These are phyloP conservation scores for Chlorella sp. DNA, from an alignment of 139 green algal genomes.

Conservation along the genomic window DNA sequence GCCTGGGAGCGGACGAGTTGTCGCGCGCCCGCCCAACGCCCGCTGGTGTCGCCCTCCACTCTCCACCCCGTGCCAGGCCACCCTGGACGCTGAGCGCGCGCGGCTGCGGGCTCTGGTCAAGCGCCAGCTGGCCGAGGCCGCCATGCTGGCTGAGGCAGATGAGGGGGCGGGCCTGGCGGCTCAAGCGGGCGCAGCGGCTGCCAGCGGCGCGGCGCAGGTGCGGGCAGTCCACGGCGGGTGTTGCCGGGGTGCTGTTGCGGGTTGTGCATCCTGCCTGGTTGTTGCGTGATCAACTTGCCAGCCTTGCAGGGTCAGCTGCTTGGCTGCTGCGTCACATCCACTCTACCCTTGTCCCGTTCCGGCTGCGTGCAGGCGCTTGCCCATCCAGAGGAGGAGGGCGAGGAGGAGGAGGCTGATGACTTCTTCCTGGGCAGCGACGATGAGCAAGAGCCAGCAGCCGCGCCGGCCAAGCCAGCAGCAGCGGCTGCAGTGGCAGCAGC, in stretches of 20 bases:
- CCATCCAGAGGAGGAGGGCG: neutral
- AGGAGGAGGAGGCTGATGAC: slow-evolving; percentile 47
- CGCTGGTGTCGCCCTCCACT: no score
- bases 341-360: no score
- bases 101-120: slow-evolving; percentile 62
- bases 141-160: slow-evolving; percentile 78
- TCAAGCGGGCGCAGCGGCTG: neutral
- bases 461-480: neutral
- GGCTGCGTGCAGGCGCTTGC: no score
- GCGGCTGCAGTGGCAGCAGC: slow-evolving; percentile 1
- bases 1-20: no score
- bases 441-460: slow-evolving; percentile 3
- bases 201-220: neutral
- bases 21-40: no score
- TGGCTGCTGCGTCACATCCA: no score
- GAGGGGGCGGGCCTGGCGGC: slow-evolving; percentile 59
- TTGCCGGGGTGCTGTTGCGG: no score
- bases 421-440: slow-evolving; percentile 52
- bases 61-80: neutral
- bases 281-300: no score
- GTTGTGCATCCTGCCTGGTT: no score
- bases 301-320: no score
- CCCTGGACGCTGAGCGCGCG: slow-evolving; percentile 62
- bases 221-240: no score
- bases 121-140: slow-evolving; percentile 56